phyloP scores from a whole-genome alignment of 176 grass and related monocot species.

The Carex littledalei region DNA sequence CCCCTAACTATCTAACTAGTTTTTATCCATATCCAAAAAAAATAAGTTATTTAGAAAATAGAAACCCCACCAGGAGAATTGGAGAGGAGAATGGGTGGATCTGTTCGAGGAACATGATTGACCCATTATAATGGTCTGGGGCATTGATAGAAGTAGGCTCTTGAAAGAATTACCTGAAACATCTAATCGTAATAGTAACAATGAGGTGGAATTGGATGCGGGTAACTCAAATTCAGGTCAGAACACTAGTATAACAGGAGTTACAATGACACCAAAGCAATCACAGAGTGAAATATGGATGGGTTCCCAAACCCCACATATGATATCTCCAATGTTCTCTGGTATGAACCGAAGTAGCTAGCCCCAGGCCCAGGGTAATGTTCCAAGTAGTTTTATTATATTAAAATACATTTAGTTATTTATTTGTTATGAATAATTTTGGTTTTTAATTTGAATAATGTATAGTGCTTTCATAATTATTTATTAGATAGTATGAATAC shows the following conservation, averaged over 20 bases:
- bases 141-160: constrained; percentile 86
- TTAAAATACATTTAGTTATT: too few species aligned
- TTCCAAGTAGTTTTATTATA: too few species aligned
- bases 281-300: constrained; percentile 74
- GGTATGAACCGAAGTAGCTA: too few species aligned
- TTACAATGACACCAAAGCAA: constrained; percentile 45
- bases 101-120: constrained; percentile 67
- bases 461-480: too few species aligned
- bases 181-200: constrained; percentile 22
- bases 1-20: too few species aligned
- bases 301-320: constrained; percentile 44
- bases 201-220: neutral
- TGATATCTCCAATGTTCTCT: constrained; percentile 55
- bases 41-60: too few species aligned
- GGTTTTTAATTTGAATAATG: too few species aligned
- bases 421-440: too few species aligned
- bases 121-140: constrained; percentile 82
- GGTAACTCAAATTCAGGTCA: constrained; percentile 17
- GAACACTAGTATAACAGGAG: constrained; percentile 23
- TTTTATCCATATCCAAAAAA: too few species aligned
- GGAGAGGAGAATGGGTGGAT: constrained; percentile 66
- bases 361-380: too few species aligned
- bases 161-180: constrained; percentile 89
- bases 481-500: too few species aligned
- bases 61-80: constrained; percentile 34